Conservation (phyloP, 2,329 filamentous ascomycete species). For the Dactylellina parvicollis region DNA sequence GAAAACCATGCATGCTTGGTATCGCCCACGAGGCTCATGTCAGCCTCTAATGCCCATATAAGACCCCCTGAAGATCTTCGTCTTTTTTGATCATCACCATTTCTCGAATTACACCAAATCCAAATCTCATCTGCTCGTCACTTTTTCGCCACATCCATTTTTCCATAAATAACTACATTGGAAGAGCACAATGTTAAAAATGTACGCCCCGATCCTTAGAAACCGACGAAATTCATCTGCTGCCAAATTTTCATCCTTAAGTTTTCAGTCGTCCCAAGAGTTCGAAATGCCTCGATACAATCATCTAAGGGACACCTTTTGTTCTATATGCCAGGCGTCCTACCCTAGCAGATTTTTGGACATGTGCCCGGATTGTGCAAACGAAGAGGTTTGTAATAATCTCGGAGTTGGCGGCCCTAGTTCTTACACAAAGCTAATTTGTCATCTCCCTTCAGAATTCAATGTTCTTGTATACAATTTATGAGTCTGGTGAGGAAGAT, state of each 20-base stretch:
- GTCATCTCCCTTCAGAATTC: slow-evolving; percentile 7
- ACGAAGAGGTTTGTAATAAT: slow-evolving; percentile 28
- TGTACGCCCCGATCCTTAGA: slow-evolving; percentile 20
- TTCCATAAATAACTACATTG: background rate
- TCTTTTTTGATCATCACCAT: slow-evolving; percentile 25
- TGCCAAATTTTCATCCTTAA: background rate
- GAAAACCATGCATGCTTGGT: no score
- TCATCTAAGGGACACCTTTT: slow-evolving; percentile 26
- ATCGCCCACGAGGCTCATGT: slow-evolving; percentile 21
- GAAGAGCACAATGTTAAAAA: slow-evolving; percentile 5
- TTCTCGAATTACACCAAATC: slow-evolving; percentile 8
- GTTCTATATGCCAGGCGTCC: slow-evolving; percentile 21
- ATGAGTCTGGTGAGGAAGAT: slow-evolving; percentile 42
- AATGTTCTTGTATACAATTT: slow-evolving; percentile 46
- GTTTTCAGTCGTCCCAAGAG: background rate
- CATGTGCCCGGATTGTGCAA: slow-evolving; percentile 33
- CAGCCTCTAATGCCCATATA: slow-evolving; percentile 12
- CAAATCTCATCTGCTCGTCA: background rate
- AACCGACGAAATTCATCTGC: slow-evolving; percentile 9
- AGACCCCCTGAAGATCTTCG: slow-evolving; percentile 34
- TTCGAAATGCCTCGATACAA: slow-evolving; percentile 5
- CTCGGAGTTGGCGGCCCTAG: no score
- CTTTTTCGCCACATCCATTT: background rate
- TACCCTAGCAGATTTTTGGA: slow-evolving; percentile 30
- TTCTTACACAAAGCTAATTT: background rate